phyloP scores from a whole-genome alignment of 495 filamentous ascomycete genomes.

The Bacidia gigantensis region DNA sequence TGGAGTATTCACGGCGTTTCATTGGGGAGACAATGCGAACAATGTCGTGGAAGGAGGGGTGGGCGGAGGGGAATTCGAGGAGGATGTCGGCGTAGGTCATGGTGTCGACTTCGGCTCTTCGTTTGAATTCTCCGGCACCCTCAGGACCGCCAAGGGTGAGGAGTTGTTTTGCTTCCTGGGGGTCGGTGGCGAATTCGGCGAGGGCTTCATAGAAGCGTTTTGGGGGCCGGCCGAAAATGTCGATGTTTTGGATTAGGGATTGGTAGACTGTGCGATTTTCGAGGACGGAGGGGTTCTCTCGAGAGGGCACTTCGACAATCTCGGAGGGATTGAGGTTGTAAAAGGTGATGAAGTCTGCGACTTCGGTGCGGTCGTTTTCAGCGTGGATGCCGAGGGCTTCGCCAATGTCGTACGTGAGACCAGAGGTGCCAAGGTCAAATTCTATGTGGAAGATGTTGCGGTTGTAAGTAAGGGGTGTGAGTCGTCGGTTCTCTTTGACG shows the following conservation, averaged over 20 bases:
- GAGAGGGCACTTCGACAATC: conserved; percentile 79
- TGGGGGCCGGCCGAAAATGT: conserved; percentile 91
- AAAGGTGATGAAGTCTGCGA: conserved; percentile 72
- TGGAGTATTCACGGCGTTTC: conserved; percentile 95
- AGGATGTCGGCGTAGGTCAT: conserved; percentile 85
- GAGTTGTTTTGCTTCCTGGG: conserved; percentile 68
- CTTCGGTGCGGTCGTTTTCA: conserved; percentile 71
- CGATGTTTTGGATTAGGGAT: conserved; percentile 80
- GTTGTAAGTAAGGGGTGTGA: conserved; percentile 81
- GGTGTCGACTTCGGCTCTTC: conserved; percentile 83
- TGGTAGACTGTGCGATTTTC: conserved; percentile 93
- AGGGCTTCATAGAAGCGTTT: conserved; percentile 95
- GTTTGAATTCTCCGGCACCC: conserved; percentile 88
- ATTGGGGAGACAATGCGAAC: conserved; percentile 76
- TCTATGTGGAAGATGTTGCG: conserved; percentile 99
- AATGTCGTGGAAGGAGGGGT: conserved; percentile 80
- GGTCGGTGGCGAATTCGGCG: conserved; percentile 71
- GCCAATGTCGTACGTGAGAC: conserved; percentile 89
- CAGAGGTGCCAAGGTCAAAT: conserved; percentile 83
- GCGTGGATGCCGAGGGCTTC: conserved; percentile 96
- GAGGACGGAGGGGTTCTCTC: conserved; percentile 59
- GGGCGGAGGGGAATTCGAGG: conserved; percentile 75
- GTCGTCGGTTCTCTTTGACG: conserved; percentile 87
- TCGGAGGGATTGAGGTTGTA: conserved; percentile 74
- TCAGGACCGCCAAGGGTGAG: conserved; percentile 65